Evolutionary conservation across 306 rosid genomes (phyloP).

Genomic region (Prunus mira): DNA sequence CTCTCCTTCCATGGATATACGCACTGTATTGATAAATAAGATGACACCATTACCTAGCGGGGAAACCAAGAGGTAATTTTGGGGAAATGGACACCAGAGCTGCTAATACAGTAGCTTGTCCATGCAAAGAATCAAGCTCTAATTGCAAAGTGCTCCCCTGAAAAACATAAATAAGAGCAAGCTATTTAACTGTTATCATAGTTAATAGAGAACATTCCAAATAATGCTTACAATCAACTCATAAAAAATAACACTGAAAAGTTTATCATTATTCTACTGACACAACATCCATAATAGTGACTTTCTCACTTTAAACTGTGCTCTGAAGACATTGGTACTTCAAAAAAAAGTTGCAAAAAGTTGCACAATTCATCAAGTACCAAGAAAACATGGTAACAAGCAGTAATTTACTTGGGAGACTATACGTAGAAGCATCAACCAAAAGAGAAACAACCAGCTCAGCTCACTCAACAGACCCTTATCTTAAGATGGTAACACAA

Average conservation of each 20-base stretch:
- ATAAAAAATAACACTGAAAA: background rate
- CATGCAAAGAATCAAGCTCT: conserved; percentile 85
- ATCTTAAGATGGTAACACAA: background rate
- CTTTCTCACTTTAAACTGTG: background rate
- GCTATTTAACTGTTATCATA: conserved; percentile 17
- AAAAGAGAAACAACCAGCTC: background rate
- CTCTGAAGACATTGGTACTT: background rate
- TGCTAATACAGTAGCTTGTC: conserved; percentile 91
- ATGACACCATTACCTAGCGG: conserved; percentile 58
- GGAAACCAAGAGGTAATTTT: conserved; percentile 92
- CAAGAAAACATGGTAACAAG: background rate
- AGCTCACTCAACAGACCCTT: conserved; percentile 1
- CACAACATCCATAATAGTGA: background rate
- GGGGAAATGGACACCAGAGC: conserved; percentile 89
- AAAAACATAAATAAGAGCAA: conserved; percentile 22
- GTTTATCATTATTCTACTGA: background rate
- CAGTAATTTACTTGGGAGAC: background rate
- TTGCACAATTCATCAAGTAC: background rate
- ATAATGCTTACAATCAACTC: background rate
- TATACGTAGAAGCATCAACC: background rate
- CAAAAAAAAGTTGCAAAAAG: background rate
- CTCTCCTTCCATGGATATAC: conserved; percentile 19
- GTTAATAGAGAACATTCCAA: background rate
- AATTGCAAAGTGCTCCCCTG: conserved; percentile 81
- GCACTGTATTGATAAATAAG: conserved; percentile 7